Base-by-base conservation (phyloP, 2,329 filamentous ascomycete genomes). In the Ceratocystis lukuohia region DNA sequence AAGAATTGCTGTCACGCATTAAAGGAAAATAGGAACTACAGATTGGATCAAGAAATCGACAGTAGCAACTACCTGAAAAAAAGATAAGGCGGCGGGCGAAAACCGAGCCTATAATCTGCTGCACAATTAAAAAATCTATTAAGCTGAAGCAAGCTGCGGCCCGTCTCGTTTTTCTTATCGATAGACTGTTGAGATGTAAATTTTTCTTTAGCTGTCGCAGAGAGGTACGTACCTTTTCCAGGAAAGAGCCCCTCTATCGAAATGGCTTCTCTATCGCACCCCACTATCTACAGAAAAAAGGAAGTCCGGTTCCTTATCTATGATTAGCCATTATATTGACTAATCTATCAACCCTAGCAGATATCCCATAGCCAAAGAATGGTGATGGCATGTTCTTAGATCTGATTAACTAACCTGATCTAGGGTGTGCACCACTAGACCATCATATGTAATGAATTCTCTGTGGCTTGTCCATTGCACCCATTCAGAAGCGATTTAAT, bases 61-160 rank as follows among this genome's bases (percentile, higher is more conserved):
- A 22, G 56, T 44, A 25, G 48, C 25, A 64, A 64, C 25, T 64
- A 50, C 46, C 30, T 12, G 17, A 22, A 48, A 48, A 48, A 48
- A 48, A 45, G 48, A 30, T 5, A 45, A 45, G 25, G 56, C 62
- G 66, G 66, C 30, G 63, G 62, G 63, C 57, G 57, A 67, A 61
- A 59, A 57, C 66, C 66, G 66, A 67, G 65, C 62, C 61, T 62
- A 67, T 57, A 65, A 28, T 25, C 5, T 50, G 48, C 17, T 22
- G 22, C 8, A 22, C n/a, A 50, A 20, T 25, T 50, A 20, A 50
- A 50, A 50, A 15, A 25, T 50, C 20, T 50, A 50, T 50, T n/a
- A 10, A 50, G 8, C 6, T n/a, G 17, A 22, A 25, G 46, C 46
- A 50, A 50, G 37, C 48, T 50, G 48, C 48, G 48, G 48, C n/a